These are phyloP conservation scores for Cryptococcus sp. DNA, from an alignment of 1,284 basidiomycete genomes.

Conservation along the genomic window DNA sequence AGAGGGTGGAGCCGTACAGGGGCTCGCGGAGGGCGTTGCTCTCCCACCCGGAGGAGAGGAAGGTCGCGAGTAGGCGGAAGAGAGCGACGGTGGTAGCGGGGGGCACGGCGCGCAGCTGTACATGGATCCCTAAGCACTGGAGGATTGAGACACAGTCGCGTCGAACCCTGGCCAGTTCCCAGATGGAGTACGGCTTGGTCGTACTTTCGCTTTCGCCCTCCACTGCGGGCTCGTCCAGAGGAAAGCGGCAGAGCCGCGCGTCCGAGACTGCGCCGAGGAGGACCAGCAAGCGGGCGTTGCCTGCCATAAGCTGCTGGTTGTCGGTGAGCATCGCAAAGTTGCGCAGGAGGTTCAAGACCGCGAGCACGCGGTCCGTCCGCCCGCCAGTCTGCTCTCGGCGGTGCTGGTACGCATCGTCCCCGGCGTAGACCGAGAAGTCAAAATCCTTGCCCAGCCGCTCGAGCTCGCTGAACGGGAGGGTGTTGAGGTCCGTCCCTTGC, in stretches of 20 bases:
- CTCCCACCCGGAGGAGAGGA: slow-evolving; percentile 56
- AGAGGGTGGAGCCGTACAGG: slow-evolving; percentile 31
- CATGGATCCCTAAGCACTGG: slow-evolving; percentile 60
- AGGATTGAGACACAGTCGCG: slow-evolving; percentile 75
- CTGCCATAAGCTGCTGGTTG: slow-evolving; percentile 67
- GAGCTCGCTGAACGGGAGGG: slow-evolving; percentile 76
- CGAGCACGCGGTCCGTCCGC: slow-evolving; percentile 60
- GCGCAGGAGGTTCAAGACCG: slow-evolving; percentile 75
- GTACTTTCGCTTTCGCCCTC: slow-evolving; percentile 18
- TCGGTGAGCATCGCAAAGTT: slow-evolving; percentile 75
- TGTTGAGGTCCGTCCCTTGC: slow-evolving; percentile 62
- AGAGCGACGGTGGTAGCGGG: slow-evolving; percentile 56
- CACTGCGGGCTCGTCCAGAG: slow-evolving; percentile 8
- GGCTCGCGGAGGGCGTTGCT: slow-evolving; percentile 59
- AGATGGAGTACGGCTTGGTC: slow-evolving; percentile 58
- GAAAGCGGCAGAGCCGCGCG: slow-evolving; percentile 53
- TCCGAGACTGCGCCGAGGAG: slow-evolving; percentile 64
- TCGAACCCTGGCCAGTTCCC: slow-evolving; percentile 69
- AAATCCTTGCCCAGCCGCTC: slow-evolving; percentile 83
- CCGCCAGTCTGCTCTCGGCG: slow-evolving; percentile 23
- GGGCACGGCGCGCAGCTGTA: slow-evolving; percentile 51
- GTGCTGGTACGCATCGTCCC: slow-evolving; percentile 40
- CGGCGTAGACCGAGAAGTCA: slow-evolving; percentile 65
- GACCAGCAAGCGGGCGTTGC: slow-evolving; percentile 63
- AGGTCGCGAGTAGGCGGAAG: slow-evolving; percentile 69